Evolutionary conservation across 129 eudicot genomes (phyloP).

Genomic region (Pseudognaphalium luteoalbum): DNA sequence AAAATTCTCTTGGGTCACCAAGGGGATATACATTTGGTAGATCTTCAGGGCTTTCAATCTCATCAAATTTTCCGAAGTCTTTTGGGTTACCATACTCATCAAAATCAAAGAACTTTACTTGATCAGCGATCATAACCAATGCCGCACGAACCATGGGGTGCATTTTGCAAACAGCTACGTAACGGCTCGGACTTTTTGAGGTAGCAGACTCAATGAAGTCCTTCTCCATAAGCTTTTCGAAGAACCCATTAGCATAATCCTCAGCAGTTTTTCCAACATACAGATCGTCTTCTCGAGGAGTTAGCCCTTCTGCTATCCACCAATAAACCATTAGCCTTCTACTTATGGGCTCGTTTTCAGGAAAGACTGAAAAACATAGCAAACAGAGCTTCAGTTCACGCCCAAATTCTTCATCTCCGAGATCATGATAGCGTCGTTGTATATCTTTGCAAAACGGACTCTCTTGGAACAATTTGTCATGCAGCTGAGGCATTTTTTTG

Average conservation of each 20-base stretch:
- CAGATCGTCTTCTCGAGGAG: not conserved
- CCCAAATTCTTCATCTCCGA: not conserved
- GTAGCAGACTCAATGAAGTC: slow-evolving; percentile 38
- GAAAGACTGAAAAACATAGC: slow-evolving; percentile 51
- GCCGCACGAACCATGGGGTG: slow-evolving; percentile 45
- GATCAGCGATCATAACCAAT: slow-evolving; percentile 34
- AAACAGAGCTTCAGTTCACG: slow-evolving; percentile 39
- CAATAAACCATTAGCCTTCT: slow-evolving; percentile 51
- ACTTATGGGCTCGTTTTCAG: slow-evolving; percentile 35
- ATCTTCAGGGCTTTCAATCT: slow-evolving; percentile 32
- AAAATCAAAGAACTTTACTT: slow-evolving; percentile 45
- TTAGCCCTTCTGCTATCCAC: slow-evolving; percentile 59
- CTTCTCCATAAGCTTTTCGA: slow-evolving; percentile 31
- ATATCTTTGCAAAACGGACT: slow-evolving; percentile 28
- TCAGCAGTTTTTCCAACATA: slow-evolving; percentile 13
- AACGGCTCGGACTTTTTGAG: slow-evolving; percentile 6
- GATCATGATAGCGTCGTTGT: slow-evolving; percentile 25
- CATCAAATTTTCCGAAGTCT: slow-evolving; percentile 39
- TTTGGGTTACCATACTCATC: slow-evolving; percentile 36
- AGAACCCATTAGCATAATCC: slow-evolving; percentile 25
- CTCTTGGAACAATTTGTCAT: slow-evolving; percentile 23
- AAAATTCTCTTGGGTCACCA: slow-evolving; percentile 38
- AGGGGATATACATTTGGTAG: slow-evolving; percentile 21
- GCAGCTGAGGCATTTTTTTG: slow-evolving; percentile 28
- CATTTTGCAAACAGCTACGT: slow-evolving; percentile 50